Percentiles rank a stretch among this genome's conserved stretches.
These are phyloP conservation scores for Articulospora tetracladia DNA, from an alignment of 495 filamentous ascomycete genomes.

Conservation along the genomic window DNA sequence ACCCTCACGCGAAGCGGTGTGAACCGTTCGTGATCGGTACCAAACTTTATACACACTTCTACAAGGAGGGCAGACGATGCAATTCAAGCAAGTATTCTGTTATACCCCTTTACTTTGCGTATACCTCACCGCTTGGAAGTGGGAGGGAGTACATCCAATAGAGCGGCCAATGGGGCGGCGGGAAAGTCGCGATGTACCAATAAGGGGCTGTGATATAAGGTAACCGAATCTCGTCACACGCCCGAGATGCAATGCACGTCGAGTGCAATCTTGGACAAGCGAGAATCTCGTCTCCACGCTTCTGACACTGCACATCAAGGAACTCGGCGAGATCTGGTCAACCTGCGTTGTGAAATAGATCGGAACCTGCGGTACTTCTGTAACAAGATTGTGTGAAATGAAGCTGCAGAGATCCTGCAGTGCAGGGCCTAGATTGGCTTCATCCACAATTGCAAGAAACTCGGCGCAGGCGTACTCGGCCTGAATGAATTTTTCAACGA, in stretches of 20 bases:
- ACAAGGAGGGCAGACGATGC: neutral
- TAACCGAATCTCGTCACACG: neutral
- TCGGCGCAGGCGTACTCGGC: too few species aligned
- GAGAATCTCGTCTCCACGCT: neutral
- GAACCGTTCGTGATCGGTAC: neutral
- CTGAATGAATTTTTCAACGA: too few species aligned
- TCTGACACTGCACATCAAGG: neutral
- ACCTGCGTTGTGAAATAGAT: too few species aligned
- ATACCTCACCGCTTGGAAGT: neutral
- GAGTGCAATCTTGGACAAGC: neutral
- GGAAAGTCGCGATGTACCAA: neutral
- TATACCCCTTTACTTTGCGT: neutral
- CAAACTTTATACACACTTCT: neutral
- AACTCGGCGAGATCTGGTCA: too few species aligned
- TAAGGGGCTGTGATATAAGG: neutral
- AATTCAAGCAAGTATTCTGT: neutral
- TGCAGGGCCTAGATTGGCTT: neutral
- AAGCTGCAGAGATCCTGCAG: neutral
- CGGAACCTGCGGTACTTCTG: too few species aligned
- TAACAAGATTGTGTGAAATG: neutral
- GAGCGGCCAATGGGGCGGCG: neutral
- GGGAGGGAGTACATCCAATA: neutral
- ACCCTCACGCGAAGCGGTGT: neutral
- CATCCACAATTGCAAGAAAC: neutral
- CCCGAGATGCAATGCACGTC: neutral